Evolutionary conservation across 78 protist species (phyloP).

Genomic region (Dictyostelium discoideum): DNA sequence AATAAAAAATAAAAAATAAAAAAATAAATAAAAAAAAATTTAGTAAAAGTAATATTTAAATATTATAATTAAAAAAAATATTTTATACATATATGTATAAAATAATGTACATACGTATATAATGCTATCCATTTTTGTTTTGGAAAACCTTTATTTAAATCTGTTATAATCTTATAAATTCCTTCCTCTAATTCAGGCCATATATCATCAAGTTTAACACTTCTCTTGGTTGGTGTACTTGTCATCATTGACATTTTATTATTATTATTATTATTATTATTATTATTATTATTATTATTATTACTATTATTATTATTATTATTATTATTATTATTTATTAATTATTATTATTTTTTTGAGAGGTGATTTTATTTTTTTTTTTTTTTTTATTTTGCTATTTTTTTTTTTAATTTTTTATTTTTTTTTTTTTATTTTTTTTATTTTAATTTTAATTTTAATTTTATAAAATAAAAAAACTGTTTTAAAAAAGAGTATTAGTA

Average conservation of each 20-base stretch:
- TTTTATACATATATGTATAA: too few relatives aligned
- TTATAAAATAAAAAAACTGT: not conserved
- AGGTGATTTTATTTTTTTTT: too few relatives aligned
- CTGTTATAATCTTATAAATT: conserved; percentile 55
- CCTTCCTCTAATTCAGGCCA: conserved; percentile 86
- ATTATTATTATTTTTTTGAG: not conserved
- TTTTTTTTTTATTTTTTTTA: not conserved
- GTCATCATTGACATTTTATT: conserved; percentile 2
- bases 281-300: not conserved
- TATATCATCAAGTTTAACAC: conserved; percentile 76
- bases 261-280: too few relatives aligned
- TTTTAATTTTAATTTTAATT: too few relatives aligned
- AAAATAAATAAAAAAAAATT: not conserved
- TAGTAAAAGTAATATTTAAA: not conserved
- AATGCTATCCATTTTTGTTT: conserved; percentile 78
- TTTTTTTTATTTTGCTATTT: too few relatives aligned
- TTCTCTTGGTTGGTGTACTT: conserved; percentile 19
- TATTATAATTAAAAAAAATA: not conserved
- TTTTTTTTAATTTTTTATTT: too few relatives aligned
- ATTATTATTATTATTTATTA: not conserved
- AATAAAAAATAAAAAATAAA: not conserved
- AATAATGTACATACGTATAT: conserved; percentile 77
- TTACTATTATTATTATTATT: not conserved
- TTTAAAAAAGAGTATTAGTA: too few relatives aligned
- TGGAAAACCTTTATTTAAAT: conserved; percentile 64